Evolutionary conservation across 371 early-diverging fungal species (phyloP), one percentile per base, ranked within the genome.

Genomic region (Apophysomyces variabilis): DNA sequence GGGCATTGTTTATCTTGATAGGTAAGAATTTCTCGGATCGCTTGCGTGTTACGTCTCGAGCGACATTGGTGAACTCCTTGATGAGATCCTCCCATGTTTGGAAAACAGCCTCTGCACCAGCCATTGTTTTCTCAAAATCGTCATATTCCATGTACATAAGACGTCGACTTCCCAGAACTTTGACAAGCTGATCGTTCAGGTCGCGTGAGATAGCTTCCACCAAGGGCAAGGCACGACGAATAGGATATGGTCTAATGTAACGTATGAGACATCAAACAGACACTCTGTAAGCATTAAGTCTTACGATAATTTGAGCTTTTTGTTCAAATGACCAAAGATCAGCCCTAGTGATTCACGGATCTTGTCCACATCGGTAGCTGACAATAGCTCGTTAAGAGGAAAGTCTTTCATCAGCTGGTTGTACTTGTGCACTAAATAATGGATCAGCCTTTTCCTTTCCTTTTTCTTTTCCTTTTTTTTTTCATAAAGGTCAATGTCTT

Each of bases 321-420:
- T 97, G 85, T 94, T 96, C 57, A 99, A 72, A 76, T 99, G 99
- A 12, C 85, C 89, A 82, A 98, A 98, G 62, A 99, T 93, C 65
- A 88, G 79, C 35, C 80, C 73, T n/a, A 99, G 61, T 0, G 95
- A 90, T 9, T 92, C 90, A 59, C 89, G 82, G 59, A 96, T 85
- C 65, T 94, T 92, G 12, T 87, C 88, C 9, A 97, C 85, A 72
- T 98, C 98, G 6, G 97, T 93, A 0, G 98, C 95, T 11, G 97
- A 88, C 50, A 99, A 79, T 36, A 99, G 87, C 72, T 98, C 99
- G 73, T 94, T 95, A 44, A 98, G 80, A 37, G 99, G 99, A 65
- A 99, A 98, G 60, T 99, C 99, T 75, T 93, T 94, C 97, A 99
- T 97, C 58, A 99, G 84, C 75, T 92, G 93, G 71, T 99, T 99